Conservation (phyloP, 164 flowering plant species). For the Malania oleifera region DNA sequence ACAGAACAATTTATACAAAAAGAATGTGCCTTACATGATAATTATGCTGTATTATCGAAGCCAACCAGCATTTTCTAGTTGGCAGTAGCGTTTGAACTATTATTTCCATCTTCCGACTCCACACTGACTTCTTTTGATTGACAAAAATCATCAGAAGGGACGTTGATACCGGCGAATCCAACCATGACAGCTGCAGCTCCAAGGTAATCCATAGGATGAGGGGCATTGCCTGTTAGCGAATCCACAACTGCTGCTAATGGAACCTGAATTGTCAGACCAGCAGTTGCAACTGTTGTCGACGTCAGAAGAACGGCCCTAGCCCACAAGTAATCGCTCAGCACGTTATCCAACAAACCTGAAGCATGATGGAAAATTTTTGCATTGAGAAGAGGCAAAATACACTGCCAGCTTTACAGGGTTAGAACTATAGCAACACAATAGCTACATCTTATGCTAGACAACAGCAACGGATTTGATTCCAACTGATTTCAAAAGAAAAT, state of each 20-base stretch:
- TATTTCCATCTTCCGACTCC: constrained; percentile 30
- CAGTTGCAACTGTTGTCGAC: constrained; percentile 88
- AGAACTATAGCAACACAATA: too few species aligned
- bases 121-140: constrained; percentile 28
- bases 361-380: constrained; percentile 1
- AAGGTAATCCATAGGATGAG: constrained; percentile 60
- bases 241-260: constrained; percentile 92
- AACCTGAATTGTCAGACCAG: constrained; percentile 93
- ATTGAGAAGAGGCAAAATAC: too few species aligned
- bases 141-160: constrained; percentile 50
- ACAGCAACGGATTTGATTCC: too few species aligned
- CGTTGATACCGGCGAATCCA: constrained; percentile 82
- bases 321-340: constrained; percentile 93
- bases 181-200: constrained; percentile 80
- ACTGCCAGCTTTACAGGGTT: too few species aligned
- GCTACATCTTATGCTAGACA: too few species aligned
- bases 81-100: not conserved
- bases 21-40: too few species aligned
- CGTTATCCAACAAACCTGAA: constrained; percentile 89
- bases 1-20: too few species aligned
- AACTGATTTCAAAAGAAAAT: too few species aligned
- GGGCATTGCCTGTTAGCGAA: constrained; percentile 67
- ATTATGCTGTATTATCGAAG: too few species aligned
- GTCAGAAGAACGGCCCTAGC: constrained; percentile 93
- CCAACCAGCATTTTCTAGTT: too few species aligned